phyloP scores from a whole-genome alignment of 441 rosid species.

The Biscutella laevigata region DNA sequence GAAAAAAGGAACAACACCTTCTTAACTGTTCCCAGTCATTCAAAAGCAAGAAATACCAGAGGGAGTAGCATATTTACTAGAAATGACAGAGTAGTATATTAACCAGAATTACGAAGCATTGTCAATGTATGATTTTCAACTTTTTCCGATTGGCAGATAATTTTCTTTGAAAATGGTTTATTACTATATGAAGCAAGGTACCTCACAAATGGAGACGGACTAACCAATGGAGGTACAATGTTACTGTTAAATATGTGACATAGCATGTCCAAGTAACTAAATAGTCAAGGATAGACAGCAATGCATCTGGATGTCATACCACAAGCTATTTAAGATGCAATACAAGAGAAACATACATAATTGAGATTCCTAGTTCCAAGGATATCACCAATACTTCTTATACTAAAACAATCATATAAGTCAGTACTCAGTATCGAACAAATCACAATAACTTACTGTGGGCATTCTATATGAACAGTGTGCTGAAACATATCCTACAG shows the following conservation, averaged over 20 bases:
- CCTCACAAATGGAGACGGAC: not conserved
- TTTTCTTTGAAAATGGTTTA: not conserved
- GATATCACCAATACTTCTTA: not conserved
- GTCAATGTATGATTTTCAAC: not conserved
- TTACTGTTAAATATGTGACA: not conserved
- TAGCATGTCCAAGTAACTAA: conserved; percentile 6
- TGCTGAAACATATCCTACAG: conserved; percentile 73
- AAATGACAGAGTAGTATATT: not conserved
- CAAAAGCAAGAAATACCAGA: not conserved
- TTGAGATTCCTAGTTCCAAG: not conserved
- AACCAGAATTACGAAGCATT: conserved; percentile 2
- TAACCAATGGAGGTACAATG: conserved; percentile 2
- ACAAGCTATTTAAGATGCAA: conserved; percentile 14
- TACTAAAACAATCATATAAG: not conserved
- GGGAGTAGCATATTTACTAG: not conserved
- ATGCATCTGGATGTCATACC: not conserved
- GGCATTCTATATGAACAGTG: conserved; percentile 49
- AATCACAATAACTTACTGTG: conserved; percentile 45
- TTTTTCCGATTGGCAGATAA: not conserved
- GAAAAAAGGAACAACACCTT: not conserved
- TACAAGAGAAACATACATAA: not conserved
- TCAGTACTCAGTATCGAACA: not conserved
- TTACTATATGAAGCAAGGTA: conserved; percentile 2
- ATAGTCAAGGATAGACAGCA: conserved; percentile 1
- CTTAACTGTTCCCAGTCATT: not conserved